phyloP scores from a whole-genome alignment of 1,284 basidiomycete species.

The Bjerkandera adusta region DNA sequence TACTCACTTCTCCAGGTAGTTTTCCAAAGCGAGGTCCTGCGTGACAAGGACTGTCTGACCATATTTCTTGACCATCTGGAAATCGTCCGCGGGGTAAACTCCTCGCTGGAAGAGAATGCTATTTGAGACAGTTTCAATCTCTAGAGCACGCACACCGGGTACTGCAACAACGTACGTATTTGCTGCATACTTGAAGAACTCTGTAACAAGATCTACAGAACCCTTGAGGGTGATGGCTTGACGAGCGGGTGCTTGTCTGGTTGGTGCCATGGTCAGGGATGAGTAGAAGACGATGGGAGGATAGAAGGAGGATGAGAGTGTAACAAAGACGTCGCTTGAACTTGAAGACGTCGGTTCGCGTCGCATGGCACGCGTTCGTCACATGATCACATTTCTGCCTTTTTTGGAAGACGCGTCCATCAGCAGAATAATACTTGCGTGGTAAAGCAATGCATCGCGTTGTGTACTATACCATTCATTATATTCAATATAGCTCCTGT shows the following conservation, averaged over 20 bases:
- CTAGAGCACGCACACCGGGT: constrained; percentile 2
- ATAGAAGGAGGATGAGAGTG: not conserved
- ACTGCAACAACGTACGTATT: constrained; percentile 70
- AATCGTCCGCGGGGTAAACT: constrained; percentile 97
- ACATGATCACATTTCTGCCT: no score
- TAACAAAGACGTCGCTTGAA: not conserved
- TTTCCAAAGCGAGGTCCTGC: constrained; percentile 88
- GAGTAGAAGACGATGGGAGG: not conserved
- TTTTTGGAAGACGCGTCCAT: no score
- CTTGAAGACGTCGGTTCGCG: constrained; percentile 6
- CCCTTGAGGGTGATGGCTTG: constrained; percentile 94
- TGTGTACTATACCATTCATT: no score
- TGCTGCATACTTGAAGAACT: constrained; percentile 98
- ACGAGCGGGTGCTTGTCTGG: constrained; percentile 64
- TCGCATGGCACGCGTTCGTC: constrained; percentile 4
- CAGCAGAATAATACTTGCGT: no score
- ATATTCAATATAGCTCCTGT: no score
- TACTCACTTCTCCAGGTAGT: constrained; percentile 83
- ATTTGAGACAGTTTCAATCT: constrained; percentile 14
- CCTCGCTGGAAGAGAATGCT: constrained; percentile 97
- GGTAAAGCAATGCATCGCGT: no score
- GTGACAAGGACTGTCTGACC: constrained; percentile 95
- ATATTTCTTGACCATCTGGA: constrained; percentile 99
- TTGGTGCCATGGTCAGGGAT: constrained; percentile 34
- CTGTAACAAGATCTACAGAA: constrained; percentile 92